Evolutionary conservation across 2,329 filamentous ascomycete genomes (phyloP), one percentile per base, ranked within the genome.

Genomic region (Diaporthe citri): DNA sequence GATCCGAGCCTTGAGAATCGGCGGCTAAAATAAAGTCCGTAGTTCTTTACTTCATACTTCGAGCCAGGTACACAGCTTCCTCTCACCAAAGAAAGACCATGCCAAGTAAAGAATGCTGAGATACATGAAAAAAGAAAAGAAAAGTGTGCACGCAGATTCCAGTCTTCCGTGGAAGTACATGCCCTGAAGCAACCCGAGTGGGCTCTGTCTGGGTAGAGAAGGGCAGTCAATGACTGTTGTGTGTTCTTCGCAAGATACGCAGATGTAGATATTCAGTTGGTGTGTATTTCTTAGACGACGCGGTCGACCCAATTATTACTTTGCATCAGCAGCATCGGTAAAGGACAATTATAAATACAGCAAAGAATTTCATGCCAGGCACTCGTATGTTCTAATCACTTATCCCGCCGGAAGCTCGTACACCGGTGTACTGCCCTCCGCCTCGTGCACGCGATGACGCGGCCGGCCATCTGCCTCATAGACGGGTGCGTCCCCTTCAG

Each of bases 391-490:
- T 22, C 9, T 28, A 15, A 15, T n/a, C 10, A 1, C 1, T 55
- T 3, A 69, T 22, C 48, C 48, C 15, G 34, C 48, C 20, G 48
- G 34, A n/a, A 69, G 64, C 34, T 69, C 64, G 13, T 69, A 55
- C 36, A 69, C 36, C 4, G 64, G 48, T 22, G 48, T 41, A 20
- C 41, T 55, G 34, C 64, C 64, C 64, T 69, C 64, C n/a, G 64
- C 64, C 48, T 69, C 48, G 13, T 55, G 34, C 0, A 67, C n/a
- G 5, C 31, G 64, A 9, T 52, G 64, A 39, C 64, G 64, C 31
- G 64, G 48, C 3, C 64, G 64, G 22, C 64, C 43, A n/a, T 67
- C 64, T 20, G n/a, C 64, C 64, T 67, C 64, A 17, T 28, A 67
- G 15, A 28, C 9, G 5, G 64, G 64, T 22, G 64, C 55, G 1